These are phyloP conservation scores for Epichloe sylvatica DNA, from an alignment of 2,329 filamentous ascomycete genomes.

Conservation along the genomic window DNA sequence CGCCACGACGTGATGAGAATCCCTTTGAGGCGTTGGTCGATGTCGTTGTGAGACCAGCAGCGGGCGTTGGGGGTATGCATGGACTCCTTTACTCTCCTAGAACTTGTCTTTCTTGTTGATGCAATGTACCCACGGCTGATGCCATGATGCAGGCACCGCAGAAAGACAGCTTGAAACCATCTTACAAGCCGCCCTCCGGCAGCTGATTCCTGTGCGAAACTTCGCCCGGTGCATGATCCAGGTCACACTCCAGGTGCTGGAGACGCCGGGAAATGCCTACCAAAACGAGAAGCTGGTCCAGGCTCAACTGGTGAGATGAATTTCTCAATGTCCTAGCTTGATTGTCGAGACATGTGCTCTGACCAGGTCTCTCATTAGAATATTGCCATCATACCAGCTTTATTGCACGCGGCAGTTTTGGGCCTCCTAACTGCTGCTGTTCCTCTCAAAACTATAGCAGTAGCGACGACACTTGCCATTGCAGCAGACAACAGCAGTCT, in stretches of 20 bases:
- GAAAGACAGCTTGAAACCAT: conserved; percentile 73
- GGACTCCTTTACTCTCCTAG: background rate
- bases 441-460: conserved; percentile 60
- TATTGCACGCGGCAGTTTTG: conserved; percentile 67
- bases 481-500: conserved; percentile 27
- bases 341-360: conserved; percentile 3
- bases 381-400: conserved; percentile 63
- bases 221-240: conserved; percentile 70
- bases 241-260: conserved; percentile 63
- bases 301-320: conserved; percentile 41
- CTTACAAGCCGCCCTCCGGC: conserved; percentile 56
- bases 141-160: conserved; percentile 39
- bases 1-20: conserved; percentile 74
- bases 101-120: too few species aligned
- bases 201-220: conserved; percentile 59
- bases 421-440: conserved; percentile 71
- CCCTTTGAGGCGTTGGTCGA: conserved; percentile 85
- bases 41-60: conserved; percentile 74
- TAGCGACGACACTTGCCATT: conserved; percentile 51
- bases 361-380: conserved; percentile 35
- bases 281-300: conserved; percentile 45
- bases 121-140: background rate
- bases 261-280: conserved; percentile 54
- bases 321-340: background rate
- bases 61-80: conserved; percentile 61